These are phyloP conservation scores for Fusarium anthophilum DNA, from an alignment of 2,329 filamentous ascomycete species.

Conservation along the genomic window DNA sequence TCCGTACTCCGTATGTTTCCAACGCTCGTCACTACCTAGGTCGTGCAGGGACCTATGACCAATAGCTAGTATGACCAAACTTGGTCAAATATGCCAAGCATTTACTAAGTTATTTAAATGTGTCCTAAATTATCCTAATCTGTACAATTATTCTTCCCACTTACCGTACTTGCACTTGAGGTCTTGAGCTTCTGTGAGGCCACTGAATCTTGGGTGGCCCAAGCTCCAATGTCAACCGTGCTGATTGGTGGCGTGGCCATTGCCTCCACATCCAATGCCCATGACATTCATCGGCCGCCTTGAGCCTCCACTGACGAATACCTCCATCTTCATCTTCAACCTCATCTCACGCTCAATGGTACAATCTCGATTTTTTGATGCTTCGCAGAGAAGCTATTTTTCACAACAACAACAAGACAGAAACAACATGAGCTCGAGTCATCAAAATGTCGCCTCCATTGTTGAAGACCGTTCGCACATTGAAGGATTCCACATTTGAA, in stretches of 20 bases:
- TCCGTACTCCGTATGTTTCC: neutral
- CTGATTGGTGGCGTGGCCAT: neutral
- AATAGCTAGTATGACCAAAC: neutral
- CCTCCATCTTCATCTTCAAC: neutral
- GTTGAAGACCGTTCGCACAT: conserved; percentile 19
- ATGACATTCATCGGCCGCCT: conserved; percentile 9
- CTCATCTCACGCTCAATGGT: neutral
- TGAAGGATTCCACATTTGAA: conserved; percentile 31
- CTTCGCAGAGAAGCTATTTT: neutral
- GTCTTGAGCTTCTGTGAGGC: neutral
- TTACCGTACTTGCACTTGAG: fast-evolving
- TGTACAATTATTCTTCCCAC: neutral
- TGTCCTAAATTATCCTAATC: neutral
- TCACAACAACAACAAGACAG: neutral
- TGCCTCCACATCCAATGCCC: neutral
- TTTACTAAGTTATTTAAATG: neutral
- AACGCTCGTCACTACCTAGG: neutral
- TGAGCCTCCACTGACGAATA: neutral
- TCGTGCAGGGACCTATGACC: neutral
- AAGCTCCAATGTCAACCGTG: neutral
- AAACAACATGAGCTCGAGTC: conserved; percentile 6
- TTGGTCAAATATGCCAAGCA: neutral
- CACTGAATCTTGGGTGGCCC: neutral
- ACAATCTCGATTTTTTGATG: neutral
- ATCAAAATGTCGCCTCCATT: conserved; percentile 12